Conservation (phyloP, 2,329 filamentous ascomycete genomes). For the Whalleya microplaca region DNA sequence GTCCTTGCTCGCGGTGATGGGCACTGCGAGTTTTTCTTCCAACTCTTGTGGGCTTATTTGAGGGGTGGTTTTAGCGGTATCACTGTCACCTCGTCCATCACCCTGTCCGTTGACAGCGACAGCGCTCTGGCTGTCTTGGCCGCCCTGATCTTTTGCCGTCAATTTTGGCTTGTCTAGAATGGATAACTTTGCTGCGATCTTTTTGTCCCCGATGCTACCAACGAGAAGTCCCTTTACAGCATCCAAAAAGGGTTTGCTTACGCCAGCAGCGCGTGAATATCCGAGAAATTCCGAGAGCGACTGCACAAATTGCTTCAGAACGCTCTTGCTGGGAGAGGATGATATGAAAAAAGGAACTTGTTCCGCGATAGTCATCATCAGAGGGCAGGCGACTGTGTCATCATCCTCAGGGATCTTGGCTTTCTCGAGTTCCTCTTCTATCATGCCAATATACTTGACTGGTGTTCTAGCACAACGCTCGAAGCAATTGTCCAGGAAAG, state of each 20-base stretch:
- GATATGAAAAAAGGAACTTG: slow-evolving; percentile 74
- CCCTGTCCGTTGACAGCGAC: not conserved
- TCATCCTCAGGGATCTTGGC: slow-evolving; percentile 33
- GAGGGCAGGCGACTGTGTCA: slow-evolving; percentile 56
- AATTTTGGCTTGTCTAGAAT: slow-evolving; percentile 22
- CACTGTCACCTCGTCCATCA: not conserved
- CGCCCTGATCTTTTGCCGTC: not conserved
- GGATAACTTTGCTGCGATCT: slow-evolving; percentile 39
- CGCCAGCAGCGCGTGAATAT: slow-evolving; percentile 54
- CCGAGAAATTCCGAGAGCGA: slow-evolving; percentile 64
- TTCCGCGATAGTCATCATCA: slow-evolving; percentile 73
- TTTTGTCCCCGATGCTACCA: slow-evolving; percentile 40
- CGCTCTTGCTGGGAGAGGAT: slow-evolving; percentile 46
- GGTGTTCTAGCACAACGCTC: slow-evolving; percentile 74
- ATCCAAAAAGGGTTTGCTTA: slow-evolving; percentile 51
- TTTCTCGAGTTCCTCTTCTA: slow-evolving; percentile 46
- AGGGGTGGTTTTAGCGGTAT: slow-evolving; percentile 8
- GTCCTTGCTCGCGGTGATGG: slow-evolving; percentile 53
- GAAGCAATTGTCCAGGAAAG: slow-evolving; percentile 82
- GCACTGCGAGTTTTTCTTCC: slow-evolving; percentile 54
- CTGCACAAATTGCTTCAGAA: slow-evolving; percentile 52
- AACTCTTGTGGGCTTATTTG: slow-evolving; percentile 50
- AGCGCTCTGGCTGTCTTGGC: not conserved
- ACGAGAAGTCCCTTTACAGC: slow-evolving; percentile 48
- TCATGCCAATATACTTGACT: slow-evolving; percentile 79